A percentile compares a stretch with the other conserved stretches of the same genome.
phyloP scores from a whole-genome alignment of 2,329 filamentous ascomycete species.

The Chaetomiaceae sp. region DNA sequence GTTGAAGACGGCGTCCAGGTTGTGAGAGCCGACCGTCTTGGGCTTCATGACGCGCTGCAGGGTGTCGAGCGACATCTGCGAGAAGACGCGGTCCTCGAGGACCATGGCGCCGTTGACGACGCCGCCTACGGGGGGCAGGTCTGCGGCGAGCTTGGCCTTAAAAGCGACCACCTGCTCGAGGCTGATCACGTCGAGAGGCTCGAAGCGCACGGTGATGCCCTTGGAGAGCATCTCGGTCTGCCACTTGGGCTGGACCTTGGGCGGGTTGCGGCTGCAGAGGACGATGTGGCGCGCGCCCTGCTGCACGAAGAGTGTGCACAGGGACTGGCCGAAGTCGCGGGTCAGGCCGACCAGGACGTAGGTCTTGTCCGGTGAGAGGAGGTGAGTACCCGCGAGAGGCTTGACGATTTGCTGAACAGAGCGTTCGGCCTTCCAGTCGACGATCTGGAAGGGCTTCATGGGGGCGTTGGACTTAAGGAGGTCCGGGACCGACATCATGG shows the following conservation, averaged over 20 bases:
- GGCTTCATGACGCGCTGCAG: slow-evolving; percentile 38
- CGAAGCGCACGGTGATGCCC: slow-evolving; percentile 26
- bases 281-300: slow-evolving; percentile 39
- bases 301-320: slow-evolving; percentile 36
- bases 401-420: slow-evolving; percentile 25
- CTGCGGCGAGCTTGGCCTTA: slow-evolving; percentile 20
- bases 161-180: slow-evolving; percentile 30
- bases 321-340: slow-evolving; percentile 42
- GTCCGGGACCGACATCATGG: slow-evolving; percentile 25
- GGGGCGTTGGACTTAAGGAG: slow-evolving; percentile 22
- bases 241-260: slow-evolving; percentile 31
- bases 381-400: slow-evolving; percentile 23
- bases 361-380: slow-evolving; percentile 34
- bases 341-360: slow-evolving; percentile 41
- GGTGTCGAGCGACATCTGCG: slow-evolving; percentile 37
- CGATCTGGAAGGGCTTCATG: slow-evolving; percentile 29
- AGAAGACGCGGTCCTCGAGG: slow-evolving; percentile 40
- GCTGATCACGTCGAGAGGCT: slow-evolving; percentile 29
- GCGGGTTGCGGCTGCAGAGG: slow-evolving; percentile 38
- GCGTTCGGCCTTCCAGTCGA: slow-evolving; percentile 39
- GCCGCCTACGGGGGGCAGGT: slow-evolving; percentile 34
- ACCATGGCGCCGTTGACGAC: slow-evolving; percentile 45
- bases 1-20: slow-evolving; percentile 37
- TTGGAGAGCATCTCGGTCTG: slow-evolving; percentile 27
- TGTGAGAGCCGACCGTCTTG: slow-evolving; percentile 38